Percentiles rank a stretch among this genome's conserved stretches.
Evolutionary conservation across 192 early-diverging fungal genomes (phyloP).

Genomic region (Phycomyces blakesleeanus): DNA sequence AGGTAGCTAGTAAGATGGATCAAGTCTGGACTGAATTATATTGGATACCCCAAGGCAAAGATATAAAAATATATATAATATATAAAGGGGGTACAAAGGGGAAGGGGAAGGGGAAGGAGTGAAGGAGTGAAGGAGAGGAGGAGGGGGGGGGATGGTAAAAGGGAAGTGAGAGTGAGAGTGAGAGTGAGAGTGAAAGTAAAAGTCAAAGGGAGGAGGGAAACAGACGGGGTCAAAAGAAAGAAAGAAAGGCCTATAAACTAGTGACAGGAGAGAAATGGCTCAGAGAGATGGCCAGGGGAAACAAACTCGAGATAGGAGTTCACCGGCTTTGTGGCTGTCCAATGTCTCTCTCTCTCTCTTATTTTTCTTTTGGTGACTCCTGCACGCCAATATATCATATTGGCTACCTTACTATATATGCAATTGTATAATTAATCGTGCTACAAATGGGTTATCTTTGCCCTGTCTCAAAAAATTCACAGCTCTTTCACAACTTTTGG

Average conservation of each 20-base stretch:
- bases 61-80: too few species aligned
- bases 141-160: too few species aligned
- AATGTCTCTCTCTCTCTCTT: not conserved
- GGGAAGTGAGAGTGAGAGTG: too few species aligned
- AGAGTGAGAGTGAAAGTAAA: too few species aligned
- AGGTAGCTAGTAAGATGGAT: not conserved
- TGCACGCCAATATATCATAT: not conserved
- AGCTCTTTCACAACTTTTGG: too few species aligned
- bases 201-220: too few species aligned
- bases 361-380: not conserved
- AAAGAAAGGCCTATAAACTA: too few species aligned
- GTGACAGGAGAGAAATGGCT: not conserved
- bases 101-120: too few species aligned
- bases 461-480: too few species aligned
- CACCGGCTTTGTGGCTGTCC: not conserved
- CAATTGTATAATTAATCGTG: not conserved
- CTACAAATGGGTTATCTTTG: not conserved
- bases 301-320: not conserved
- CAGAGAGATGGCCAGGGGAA: not conserved
- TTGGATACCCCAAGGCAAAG: not conserved
- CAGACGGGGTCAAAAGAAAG: not conserved
- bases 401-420: not conserved
- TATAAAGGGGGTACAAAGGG: too few species aligned
- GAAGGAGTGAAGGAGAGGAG: too few species aligned
- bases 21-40: conserved; percentile 6